Evolutionary conservation across 768 basidiomycete species (phyloP).

Genomic region (Boletus huronensis): DNA sequence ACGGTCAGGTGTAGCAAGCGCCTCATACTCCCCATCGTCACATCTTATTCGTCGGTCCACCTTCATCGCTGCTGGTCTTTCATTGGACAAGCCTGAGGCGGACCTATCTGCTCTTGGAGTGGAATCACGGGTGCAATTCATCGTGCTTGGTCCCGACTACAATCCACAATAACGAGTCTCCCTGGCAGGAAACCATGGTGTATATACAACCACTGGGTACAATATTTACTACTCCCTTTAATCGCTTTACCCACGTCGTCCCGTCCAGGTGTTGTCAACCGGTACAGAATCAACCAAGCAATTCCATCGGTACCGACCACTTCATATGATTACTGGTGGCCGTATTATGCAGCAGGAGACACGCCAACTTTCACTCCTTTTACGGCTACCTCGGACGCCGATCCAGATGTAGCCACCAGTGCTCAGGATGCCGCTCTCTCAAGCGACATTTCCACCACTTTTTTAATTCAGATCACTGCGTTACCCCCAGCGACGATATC

Average conservation of each 20-base stretch:
- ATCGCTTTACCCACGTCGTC: conserved; percentile 1
- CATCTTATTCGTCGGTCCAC: conserved; percentile 75
- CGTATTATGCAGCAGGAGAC: conserved; percentile 32
- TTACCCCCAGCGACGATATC: conserved; percentile 26
- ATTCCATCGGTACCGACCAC: conserved; percentile 11
- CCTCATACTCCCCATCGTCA: conserved; percentile 69
- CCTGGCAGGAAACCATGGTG: conserved; percentile 7
- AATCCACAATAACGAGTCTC: conserved; percentile 17
- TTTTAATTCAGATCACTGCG: conserved; percentile 35
- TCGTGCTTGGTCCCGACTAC: conserved; percentile 38
- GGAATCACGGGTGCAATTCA: conserved; percentile 50
- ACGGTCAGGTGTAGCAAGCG: conserved; percentile 65
- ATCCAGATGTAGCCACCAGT: background rate
- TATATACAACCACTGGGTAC: conserved; percentile 21
- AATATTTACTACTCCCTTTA: background rate
- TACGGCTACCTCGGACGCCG: background rate
- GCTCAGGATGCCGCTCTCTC: background rate
- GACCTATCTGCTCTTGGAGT: conserved; percentile 63
- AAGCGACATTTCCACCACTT: conserved; percentile 8
- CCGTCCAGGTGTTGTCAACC: conserved; percentile 5
- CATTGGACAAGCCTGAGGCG: conserved; percentile 55
- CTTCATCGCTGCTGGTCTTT: conserved; percentile 73
- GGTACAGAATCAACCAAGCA: conserved; percentile 17
- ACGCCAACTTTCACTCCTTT: conserved; percentile 10
- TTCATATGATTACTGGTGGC: conserved; percentile 38